Base-by-base conservation (phyloP, 2,329 filamentous ascomycete genomes). In the Apiospora kogelbergensis region DNA sequence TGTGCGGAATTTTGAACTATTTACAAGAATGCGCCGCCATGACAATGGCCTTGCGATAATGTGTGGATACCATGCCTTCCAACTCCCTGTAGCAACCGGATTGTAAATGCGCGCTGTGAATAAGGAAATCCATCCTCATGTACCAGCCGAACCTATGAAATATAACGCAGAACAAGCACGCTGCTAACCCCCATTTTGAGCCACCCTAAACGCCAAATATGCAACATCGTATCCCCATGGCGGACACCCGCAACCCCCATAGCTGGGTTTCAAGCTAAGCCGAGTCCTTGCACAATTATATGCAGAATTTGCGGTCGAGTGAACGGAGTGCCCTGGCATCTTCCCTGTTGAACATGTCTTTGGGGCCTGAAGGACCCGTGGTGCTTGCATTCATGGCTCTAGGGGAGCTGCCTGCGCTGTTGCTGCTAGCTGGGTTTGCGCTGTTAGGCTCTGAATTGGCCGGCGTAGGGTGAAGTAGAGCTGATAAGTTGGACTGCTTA, bases 251-350 rank as follows among this genome's bases (percentile, higher is more conserved):
- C 20, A 33, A 24, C 48, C 26, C 33, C 26, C 26, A 11, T 33
- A n/a, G 26, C 17, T 26, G 46, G 46, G 24, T 30, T 26, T 26
- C 24, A 30, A 53, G 17, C 24, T 20, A 9, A 33, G 20, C 15
- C 24, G 5, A 37, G 17, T 15, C 48, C 48, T 57, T 37, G 9
- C 30, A 9, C 30, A 37, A 46, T 69, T 76, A 82, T 42, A 79
- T 76, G 72, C 78, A 82, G 73, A 88, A 88, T 73, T 87, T 87
- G 72, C 85, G 83, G 78, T 93, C 89, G 65, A 93, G 81, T 76
- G 92, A 89, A 71, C 89, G 85, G 63, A 93, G 78, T 1, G 90
- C 90, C 72, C 90, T 84, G 70, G 85, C 86, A 72, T 93, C 91
- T 77, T 93, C 90, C 22, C 85, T 83, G 17, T 60, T 60, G 37